A percentile compares a stretch with the other conserved stretches of the same genome.
phyloP scores from a whole-genome alignment of 2,329 filamentous ascomycete genomes.

The Alternaria hordeiaustralica region DNA sequence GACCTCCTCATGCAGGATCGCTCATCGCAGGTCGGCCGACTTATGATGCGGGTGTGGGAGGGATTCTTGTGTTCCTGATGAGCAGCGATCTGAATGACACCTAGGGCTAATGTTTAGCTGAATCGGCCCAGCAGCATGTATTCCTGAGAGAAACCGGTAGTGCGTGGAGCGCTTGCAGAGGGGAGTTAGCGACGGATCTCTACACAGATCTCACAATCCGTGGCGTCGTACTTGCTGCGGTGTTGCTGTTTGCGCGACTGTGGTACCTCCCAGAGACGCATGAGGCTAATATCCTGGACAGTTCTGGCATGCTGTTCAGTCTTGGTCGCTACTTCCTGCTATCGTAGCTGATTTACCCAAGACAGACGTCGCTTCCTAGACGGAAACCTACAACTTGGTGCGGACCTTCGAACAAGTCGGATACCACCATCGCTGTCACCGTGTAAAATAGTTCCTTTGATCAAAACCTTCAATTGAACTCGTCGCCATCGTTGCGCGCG shows the following conservation, averaged over 20 bases:
- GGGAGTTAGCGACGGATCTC: constrained; percentile 56
- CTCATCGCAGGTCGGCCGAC: neutral
- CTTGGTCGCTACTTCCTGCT: constrained; percentile 53
- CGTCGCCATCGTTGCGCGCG: neutral
- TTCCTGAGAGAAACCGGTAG: constrained; percentile 14
- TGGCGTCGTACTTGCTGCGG: neutral
- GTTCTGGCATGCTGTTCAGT: neutral
- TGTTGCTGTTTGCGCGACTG: neutral
- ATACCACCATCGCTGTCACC: constrained; percentile 12
- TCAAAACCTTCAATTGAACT: neutral
- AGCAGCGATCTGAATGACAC: neutral
- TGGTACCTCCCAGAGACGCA: neutral
- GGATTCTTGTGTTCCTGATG: neutral
- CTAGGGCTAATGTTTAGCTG: neutral
- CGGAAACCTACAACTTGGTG: constrained; percentile 20
- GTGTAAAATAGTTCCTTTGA: neutral
- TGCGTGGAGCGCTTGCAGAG: constrained; percentile 24
- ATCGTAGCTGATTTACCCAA: constrained; percentile 27
- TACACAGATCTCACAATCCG: constrained; percentile 32
- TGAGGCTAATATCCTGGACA: constrained; percentile 42
- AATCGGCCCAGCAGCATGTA: neutral
- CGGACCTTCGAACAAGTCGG: constrained; percentile 20
- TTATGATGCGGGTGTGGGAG: neutral
- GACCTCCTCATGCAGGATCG: neutral
- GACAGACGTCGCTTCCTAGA: constrained; percentile 13